phyloP scores from a whole-genome alignment of 2,329 filamentous ascomycete genomes.

The Trichophyton mentagrophytes region DNA sequence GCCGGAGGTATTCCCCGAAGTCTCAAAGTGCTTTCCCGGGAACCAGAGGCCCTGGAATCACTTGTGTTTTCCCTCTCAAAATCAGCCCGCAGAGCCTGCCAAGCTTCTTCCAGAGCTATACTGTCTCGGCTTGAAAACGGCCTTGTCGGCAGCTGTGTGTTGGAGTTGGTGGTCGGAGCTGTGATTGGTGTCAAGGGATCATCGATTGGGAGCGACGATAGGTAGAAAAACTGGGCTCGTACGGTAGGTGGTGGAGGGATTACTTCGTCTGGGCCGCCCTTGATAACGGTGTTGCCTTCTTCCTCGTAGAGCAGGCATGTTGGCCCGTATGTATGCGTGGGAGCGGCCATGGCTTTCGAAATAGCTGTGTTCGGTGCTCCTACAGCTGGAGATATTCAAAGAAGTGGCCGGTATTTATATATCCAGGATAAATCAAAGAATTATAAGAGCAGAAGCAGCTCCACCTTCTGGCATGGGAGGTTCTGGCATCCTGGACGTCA shows the following conservation, averaged over 20 bases:
- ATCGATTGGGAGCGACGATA: conserved; percentile 69
- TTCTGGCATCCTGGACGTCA: neutral
- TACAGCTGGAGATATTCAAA: neutral
- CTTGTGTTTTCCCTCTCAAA: conserved; percentile 4
- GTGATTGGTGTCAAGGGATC: conserved; percentile 65
- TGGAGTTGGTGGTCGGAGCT: conserved; percentile 38
- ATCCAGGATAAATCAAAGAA: neutral
- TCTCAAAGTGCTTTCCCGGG: neutral
- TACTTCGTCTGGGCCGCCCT: conserved; percentile 14
- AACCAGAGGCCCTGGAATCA: conserved; percentile 8
- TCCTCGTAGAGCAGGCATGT: conserved; percentile 41
- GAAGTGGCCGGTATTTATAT: neutral
- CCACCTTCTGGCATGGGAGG: neutral
- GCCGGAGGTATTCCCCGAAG: neutral
- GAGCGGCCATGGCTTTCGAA: conserved; percentile 25
- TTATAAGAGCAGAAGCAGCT: conserved; percentile 1
- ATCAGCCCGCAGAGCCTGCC: conserved; percentile 45
- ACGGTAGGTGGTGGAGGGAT: conserved; percentile 42
- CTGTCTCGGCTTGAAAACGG: conserved; percentile 74
- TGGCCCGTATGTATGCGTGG: conserved; percentile 47
- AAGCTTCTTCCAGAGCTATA: conserved; percentile 63
- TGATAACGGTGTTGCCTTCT: conserved; percentile 19
- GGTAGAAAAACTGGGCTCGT: conserved; percentile 71
- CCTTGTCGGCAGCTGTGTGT: conserved; percentile 50
- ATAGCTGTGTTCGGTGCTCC: neutral